Base-by-base conservation (phyloP, 2,329 filamentous ascomycete species). In the Xylaria sp. region DNA sequence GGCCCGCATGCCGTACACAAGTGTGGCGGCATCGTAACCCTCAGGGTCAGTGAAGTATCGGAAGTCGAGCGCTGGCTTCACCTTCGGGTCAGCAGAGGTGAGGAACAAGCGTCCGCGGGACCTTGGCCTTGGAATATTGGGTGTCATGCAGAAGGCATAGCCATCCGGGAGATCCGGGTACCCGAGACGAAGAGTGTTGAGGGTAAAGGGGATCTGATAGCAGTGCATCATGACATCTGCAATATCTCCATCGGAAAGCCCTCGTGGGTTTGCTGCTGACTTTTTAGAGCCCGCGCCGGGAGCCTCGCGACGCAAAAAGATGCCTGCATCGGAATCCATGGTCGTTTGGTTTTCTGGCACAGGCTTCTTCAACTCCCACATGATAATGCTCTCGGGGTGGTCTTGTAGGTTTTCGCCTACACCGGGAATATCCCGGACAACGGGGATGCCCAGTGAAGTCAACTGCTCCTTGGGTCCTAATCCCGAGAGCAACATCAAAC, bases 181-280 rank as follows among this genome's bases (percentile, higher is more conserved):
- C 73, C 94, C 94, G 12, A 97, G 87, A 50, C 92, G 90, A 65
- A 87, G 84, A 1, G 94, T 97, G 86, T 97, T 97, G 74, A 94
- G 89, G 71, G 91, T 92, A 83, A 97, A 97, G 63, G 94, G 94
- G 74, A 97, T 97, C 82, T 97, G 94, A 85, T 97, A 97, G 87
- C 94, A 97, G 84, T 97, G 94, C 92, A 96, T 96, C 94, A 97
- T 97, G 77, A 97, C 83, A 78, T 97, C 94, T 72, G 92, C 92
- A 65, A 92, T 90, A 70, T 92, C 88, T 62, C 91, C 91, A 75
- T 97, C 93, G 1, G 83, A 79, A 50, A 87, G 77, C 6, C 79
- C 81, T n/a, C 81, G 76, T 18, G 85, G 84, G 72, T 85, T 86
- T 72, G 86, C 85, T 7, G 82, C 80, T 13, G 78, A 79, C 69